Percentiles rank a stretch among this genome's conserved stretches.
Conservation (phyloP, 2,329 filamentous ascomycete genomes). For the Rugonectria rugulosa region DNA sequence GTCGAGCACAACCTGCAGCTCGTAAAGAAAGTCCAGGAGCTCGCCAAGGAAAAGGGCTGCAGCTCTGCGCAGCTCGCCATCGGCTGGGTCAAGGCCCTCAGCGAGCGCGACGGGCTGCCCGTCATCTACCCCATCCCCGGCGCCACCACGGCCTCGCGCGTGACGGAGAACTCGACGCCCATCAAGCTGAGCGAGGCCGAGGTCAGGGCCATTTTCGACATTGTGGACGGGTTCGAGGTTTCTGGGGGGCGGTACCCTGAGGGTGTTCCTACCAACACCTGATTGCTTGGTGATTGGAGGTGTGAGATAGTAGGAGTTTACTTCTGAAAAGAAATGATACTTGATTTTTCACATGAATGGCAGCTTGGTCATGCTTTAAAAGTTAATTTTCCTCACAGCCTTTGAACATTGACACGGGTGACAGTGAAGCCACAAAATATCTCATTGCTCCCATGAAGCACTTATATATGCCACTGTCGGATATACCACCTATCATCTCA, state of each 20-base stretch:
- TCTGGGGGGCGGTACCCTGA: slow-evolving; percentile 58
- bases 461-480: too few relatives aligned
- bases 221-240: slow-evolving; percentile 57
- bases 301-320: too few relatives aligned
- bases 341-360: too few relatives aligned
- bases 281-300: slow-evolving; percentile 12
- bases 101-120: slow-evolving; percentile 59
- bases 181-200: slow-evolving; percentile 60
- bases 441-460: too few relatives aligned
- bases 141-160: slow-evolving; percentile 62
- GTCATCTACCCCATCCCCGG: slow-evolving; percentile 72
- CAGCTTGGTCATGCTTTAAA: too few relatives aligned
- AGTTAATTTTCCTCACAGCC: too few relatives aligned
- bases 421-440: too few relatives aligned
- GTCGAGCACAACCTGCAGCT: slow-evolving; percentile 72
- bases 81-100: slow-evolving; percentile 65
- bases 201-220: slow-evolving; percentile 55
- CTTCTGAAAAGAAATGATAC: too few relatives aligned
- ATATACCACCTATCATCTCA: too few relatives aligned
- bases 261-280: slow-evolving; percentile 47
- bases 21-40: slow-evolving; percentile 60
- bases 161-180: slow-evolving; percentile 66
- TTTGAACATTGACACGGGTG: too few relatives aligned
- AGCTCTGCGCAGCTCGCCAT: slow-evolving; percentile 72
- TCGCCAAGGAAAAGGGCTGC: slow-evolving; percentile 67